Conservation (phyloP, 2,329 filamentous ascomycete genomes). For the Colletotrichum tropicicola region DNA sequence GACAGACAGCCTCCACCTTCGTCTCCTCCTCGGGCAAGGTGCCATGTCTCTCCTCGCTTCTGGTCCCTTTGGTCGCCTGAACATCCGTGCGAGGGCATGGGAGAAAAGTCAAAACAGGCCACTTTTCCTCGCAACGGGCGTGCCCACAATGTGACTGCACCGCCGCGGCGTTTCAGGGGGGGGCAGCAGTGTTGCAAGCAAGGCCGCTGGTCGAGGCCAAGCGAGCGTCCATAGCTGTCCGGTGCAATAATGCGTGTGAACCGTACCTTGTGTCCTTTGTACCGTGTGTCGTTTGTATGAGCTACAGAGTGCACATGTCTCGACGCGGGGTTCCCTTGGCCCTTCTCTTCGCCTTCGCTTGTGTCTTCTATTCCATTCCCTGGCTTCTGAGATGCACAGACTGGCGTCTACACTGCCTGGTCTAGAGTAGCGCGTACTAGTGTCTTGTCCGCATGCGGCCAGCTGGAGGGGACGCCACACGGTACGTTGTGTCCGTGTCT, state of each 20-base stretch:
- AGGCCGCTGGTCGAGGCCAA: constrained; percentile 10
- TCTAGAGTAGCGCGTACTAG: neutral
- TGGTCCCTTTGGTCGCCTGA: constrained; percentile 2
- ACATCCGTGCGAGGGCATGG: constrained; percentile 8
- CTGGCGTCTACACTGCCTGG: neutral
- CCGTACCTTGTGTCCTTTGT: too few species aligned
- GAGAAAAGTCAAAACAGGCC: constrained; percentile 19
- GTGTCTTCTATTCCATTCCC: neutral
- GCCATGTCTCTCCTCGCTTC: neutral
- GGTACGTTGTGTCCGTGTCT: too few species aligned
- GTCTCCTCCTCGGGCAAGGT: too few species aligned
- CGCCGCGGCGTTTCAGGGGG: constrained; percentile 27
- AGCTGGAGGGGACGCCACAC: neutral
- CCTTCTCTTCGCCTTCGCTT: neutral
- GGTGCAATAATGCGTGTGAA: too few species aligned
- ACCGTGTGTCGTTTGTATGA: too few species aligned
- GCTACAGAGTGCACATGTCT: too few species aligned
- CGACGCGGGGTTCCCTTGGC: too few species aligned
- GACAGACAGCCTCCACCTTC: too few species aligned
- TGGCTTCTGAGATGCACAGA: constrained; percentile 4
- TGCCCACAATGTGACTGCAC: constrained; percentile 1
- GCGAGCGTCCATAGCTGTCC: neutral
- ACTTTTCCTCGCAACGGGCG: constrained; percentile 8
- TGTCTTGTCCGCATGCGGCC: constrained; percentile 7
- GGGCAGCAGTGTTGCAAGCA: constrained; percentile 20